Base-by-base conservation (phyloP, 2,329 filamentous ascomycete species). In the Penicillium sp. region DNA sequence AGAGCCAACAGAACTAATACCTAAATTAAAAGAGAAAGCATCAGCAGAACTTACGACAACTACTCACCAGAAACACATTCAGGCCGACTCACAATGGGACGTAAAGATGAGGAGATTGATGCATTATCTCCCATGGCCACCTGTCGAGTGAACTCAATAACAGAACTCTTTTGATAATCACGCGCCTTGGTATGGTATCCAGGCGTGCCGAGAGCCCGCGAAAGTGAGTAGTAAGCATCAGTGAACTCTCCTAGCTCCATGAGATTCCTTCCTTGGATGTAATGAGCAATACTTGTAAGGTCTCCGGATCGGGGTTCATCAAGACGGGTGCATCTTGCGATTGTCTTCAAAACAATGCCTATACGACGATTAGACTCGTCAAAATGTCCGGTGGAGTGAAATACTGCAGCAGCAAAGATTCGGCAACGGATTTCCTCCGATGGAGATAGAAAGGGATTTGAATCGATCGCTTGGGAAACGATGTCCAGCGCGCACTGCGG, bases 181-280 rank as follows among this genome's bases (percentile, higher is more conserved):
- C 54, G 52, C 11, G 59, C 61, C n/a, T 57, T 66, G 9, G n/a
- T 21, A 4, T 59, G 44, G 21, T 69, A 68, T 14, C 53, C 58
- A n/a, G 60, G 62, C 3, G 57, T 57, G 16, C 52, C 26, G 13
- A 65, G 49, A 2, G 59, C 56, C 33, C 52, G 46, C 10, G 62
- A 55, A 43, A 66, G 55, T 1, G 56, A 56, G 50, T 49, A 55
- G 26, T 64, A 66, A 22, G 66, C 66, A 13, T 57, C 56, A 3
- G 55, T 35, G 50, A 60, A 63, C 4, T 57, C 19, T 19, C 52
- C 52, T 21, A 55, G 26, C 27, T 57, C 53, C 48, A 66, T 55
- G 10, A 65, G 55, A 35, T 63, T 61, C 45, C 58, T 56, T 10
- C 61, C 65, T 33, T 53, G 57, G 6, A 68, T 52, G 29, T 62